Evolutionary conservation across 441 rosid genomes (phyloP).

Genomic region (Codiaeum variegatum): DNA sequence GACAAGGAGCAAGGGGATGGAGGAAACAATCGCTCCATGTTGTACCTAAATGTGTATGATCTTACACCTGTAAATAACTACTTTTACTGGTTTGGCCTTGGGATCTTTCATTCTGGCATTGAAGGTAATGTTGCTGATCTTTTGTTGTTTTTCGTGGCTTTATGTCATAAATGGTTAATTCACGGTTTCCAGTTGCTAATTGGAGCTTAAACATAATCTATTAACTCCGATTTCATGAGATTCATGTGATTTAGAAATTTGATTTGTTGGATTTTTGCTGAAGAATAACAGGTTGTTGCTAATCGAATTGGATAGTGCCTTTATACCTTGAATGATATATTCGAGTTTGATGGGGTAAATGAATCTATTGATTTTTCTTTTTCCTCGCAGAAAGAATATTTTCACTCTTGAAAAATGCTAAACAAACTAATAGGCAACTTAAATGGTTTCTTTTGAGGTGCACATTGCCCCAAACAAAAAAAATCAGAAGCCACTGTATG

Average conservation of each 20-base stretch:
- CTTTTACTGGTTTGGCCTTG: slow-evolving; percentile 88
- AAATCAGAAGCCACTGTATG: not conserved
- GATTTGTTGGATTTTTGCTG: not conserved
- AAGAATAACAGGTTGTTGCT: not conserved
- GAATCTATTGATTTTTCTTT: not conserved
- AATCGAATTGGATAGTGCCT: not conserved
- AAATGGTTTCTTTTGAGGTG: not conserved
- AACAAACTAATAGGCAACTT: not conserved
- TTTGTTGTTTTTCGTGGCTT: not conserved
- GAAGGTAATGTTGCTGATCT: slow-evolving; percentile 48
- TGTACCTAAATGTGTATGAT: slow-evolving; percentile 92
- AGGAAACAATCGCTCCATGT: slow-evolving; percentile 32
- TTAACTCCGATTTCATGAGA: not conserved
- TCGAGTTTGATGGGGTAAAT: not conserved
- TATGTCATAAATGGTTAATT: not conserved
- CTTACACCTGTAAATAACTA: slow-evolving; percentile 88
- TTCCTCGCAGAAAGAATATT: not conserved
- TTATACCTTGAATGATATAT: not conserved
- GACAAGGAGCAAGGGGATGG: slow-evolving; percentile 43
- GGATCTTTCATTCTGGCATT: slow-evolving; percentile 88
- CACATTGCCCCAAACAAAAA: not conserved
- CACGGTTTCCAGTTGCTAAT: not conserved
- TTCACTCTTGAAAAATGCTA: not conserved
- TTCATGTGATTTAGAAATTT: not conserved
- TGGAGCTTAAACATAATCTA: not conserved